A percentile compares a stretch with the other conserved stretches of the same genome.
phyloP scores from a whole-genome alignment of 148 eudicot genomes.

The Fagopyrum tataricum region DNA sequence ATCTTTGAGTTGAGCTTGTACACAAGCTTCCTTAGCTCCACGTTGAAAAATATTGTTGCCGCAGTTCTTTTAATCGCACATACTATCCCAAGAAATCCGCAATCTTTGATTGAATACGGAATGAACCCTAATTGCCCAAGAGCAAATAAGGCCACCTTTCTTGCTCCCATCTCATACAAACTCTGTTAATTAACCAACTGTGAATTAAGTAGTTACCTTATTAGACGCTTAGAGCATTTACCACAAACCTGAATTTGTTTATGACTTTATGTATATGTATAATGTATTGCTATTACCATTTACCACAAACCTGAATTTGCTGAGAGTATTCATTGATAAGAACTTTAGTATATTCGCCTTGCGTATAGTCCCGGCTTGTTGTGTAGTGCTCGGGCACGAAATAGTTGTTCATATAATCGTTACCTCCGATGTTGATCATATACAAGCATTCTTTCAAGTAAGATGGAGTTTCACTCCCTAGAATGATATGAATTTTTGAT shows the following conservation, averaged over 20 bases:
- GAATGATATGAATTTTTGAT: background rate
- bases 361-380: background rate
- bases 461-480: background rate
- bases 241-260: constrained; percentile 7
- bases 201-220: background rate
- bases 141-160: constrained; percentile 44
- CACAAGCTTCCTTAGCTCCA: constrained; percentile 23
- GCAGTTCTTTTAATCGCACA: constrained; percentile 28
- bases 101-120: constrained; percentile 13
- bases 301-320: constrained; percentile 1
- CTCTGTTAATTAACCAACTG: constrained; percentile 11
- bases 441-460: constrained; percentile 10
- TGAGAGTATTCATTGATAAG: constrained; percentile 8
- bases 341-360: background rate
- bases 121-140: constrained; percentile 36
- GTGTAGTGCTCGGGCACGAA: constrained; percentile 1
- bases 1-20: constrained; percentile 25
- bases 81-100: background rate
- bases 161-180: constrained; percentile 40
- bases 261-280: no score
- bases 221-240: background rate
- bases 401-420: constrained; percentile 21
- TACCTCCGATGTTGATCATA: constrained; percentile 12
- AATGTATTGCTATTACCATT: background rate
- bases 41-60: constrained; percentile 30